A percentile compares a stretch with the other conserved stretches of the same genome.
Evolutionary conservation across 805 yeast species (phyloP).

Genomic region (Candida sakaeoensis): DNA sequence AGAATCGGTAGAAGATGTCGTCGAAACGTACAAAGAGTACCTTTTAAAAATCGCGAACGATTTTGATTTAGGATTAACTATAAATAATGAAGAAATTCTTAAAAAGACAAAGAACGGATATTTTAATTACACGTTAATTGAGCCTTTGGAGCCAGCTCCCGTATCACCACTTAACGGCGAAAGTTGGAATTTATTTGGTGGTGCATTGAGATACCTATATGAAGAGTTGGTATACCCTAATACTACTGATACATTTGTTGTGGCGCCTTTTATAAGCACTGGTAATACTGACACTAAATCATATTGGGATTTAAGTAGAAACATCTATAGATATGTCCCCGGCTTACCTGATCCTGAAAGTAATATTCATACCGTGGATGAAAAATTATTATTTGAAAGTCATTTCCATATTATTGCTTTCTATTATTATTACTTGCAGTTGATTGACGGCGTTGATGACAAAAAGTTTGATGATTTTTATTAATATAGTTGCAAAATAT

Average conservation of each 20-base stretch:
- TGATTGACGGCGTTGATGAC: constrained; percentile 18
- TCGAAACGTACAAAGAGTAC: constrained; percentile 28
- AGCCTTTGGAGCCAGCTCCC: constrained; percentile 36
- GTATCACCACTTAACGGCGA: constrained; percentile 30
- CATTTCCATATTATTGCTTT: constrained; percentile 35
- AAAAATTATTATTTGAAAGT: constrained; percentile 24
- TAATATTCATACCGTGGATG: constrained; percentile 35
- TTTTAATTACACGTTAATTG: constrained; percentile 24
- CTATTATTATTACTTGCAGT: constrained; percentile 36
- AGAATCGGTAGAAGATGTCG: constrained; percentile 30
- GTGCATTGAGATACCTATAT: constrained; percentile 34
- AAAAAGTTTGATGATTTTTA: constrained; percentile 7
- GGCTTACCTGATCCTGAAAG: constrained; percentile 18
- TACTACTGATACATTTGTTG: constrained; percentile 19
- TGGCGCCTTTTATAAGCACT: constrained; percentile 32
- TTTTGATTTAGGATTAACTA: constrained; percentile 34
- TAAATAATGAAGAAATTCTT: constrained; percentile 21
- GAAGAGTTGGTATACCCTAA: constrained; percentile 30
- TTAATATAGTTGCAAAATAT: constrained; percentile 1
- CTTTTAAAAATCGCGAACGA: constrained; percentile 30
- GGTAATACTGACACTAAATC: constrained; percentile 42
- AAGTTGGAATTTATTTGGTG: constrained; percentile 34
- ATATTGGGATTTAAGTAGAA: constrained; percentile 38
- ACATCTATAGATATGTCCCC: constrained; percentile 35
- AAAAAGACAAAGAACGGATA: constrained; percentile 26